Evolutionary conservation across 108 stramenopile genomes (phyloP), one percentile per base, ranked within the genome.

Genomic region (Fistulifera pelliculosa): DNA sequence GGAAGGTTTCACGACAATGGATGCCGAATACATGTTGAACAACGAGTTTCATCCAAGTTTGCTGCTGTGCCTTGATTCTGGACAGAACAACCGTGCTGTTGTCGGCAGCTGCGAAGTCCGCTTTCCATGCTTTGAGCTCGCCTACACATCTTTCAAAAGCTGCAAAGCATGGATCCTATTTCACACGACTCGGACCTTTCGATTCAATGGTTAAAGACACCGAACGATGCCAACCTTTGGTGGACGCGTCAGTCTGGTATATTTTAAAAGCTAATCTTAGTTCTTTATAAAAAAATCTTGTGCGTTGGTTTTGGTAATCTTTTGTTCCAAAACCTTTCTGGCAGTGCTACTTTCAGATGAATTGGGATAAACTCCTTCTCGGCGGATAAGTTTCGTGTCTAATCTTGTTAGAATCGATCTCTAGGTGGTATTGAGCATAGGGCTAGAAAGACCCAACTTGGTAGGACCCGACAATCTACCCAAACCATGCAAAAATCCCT

Each of bases 131-230:
- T 81, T 81, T 74, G 73, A 80, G 28, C 50, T 75, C 19, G 80
- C 89, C 6, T 60, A 57, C 18, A 51, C 61, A 25, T 68, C n/a
- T 81, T 80, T 43, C 45, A 61, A 21, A 69, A 65, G 60, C 65
- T 90, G 17, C 24, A 51, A 44, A 65, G 62, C 23, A 39, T 56
- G 25, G 52, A 59, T 50, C 15, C 61, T 14, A 35, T 54, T 12
- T 26, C 59, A 24, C 38, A 68, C 13, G 45, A 45, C 24, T 42
- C 60, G 25, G 56, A 65, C 11, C 19, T 60, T 53, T 47, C 57
- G 15, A 39, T 91, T 1, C 75, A 91, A 16, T 91, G 85, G 85
- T 71, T 91, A 51, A 49, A 63, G 7, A 91, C 85, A 38, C 89
- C 89, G 16, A 17, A 39, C 1, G 76, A 91, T 65, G 79, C 76